Conservation (phyloP, 2,329 filamentous ascomycete species). For the Cryphonectria radicalis region DNA sequence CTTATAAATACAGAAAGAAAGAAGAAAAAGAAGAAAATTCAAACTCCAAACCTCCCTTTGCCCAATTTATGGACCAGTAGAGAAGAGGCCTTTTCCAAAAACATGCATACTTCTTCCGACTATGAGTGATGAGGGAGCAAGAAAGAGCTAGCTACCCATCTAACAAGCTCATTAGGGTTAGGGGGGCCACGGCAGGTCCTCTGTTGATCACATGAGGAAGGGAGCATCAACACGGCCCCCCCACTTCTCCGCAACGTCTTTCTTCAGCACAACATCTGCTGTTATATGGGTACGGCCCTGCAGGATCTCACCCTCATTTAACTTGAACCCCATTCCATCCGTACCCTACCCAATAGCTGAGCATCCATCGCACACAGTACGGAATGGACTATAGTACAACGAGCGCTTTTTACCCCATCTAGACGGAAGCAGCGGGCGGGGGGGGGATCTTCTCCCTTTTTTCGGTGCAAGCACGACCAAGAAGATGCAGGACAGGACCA, state of each 20-base stretch:
- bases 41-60: neutral
- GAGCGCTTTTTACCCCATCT: neutral
- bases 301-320: neutral
- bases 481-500: neutral
- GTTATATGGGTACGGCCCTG: neutral
- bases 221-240: neutral
- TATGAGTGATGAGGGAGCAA: neutral
- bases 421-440: neutral
- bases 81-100: too few relatives aligned
- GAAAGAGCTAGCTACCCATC: too few relatives aligned
- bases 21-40: neutral
- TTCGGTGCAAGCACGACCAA: neutral
- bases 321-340: neutral
- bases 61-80: too few relatives aligned
- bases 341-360: neutral
- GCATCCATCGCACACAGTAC: neutral
- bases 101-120: too few relatives aligned
- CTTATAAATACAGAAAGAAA: neutral
- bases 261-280: neutral
- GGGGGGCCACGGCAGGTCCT: neutral
- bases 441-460: neutral
- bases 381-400: neutral
- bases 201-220: neutral
- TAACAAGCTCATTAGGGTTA: neutral
- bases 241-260: neutral